Evolutionary conservation across 331 rosid genomes (phyloP), one percentile per base, ranked within the genome.

Genomic region (Prunus yedoensis): DNA sequence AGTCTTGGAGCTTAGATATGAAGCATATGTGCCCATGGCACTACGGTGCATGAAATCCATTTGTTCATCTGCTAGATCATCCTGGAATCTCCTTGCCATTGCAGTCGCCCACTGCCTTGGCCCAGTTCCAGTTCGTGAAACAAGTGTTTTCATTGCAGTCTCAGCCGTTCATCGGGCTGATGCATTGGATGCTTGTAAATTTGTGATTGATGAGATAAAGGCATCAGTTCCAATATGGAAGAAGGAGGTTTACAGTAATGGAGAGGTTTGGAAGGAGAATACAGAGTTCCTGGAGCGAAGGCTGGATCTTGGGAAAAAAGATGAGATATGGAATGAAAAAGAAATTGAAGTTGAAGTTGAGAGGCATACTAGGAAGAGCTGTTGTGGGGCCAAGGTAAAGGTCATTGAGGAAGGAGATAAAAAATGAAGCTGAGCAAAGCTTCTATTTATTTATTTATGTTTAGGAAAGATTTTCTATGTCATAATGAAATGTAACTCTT

Each of bases 251-350:
- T 90, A 90, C 80, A 57, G 83, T 64, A 90, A 94, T 82, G 99
- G 99, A 58, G 99, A 92, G 86, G 91, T 90, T 74, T 92, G 99
- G 99, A 92, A 94, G 83, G 97, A 92, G 85, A 94, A 94, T 70
- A 75, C 84, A 0, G 97, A 94, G 77, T 94, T 94, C 91, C 53
- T 88, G 66, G 87, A 94, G 74, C 83, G 93, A 73, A 93, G 85
- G 78, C 76, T 75, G 43, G 90, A 88, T 79, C 82, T 84, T 47
- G 89, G 87, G 78, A 86, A 79, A 59, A 79, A 82, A 52, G 73
- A 76, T 70, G 88, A 18, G 23, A 74, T 14, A 30, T 53, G 68
- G 47, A 23, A 63, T 72, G 85, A 58, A 59, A 68, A 58, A 73
- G 75, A 75, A 64, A 61, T 67, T 77, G 86, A 68, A 77, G 23